phyloP scores from a whole-genome alignment of 306 rosid species.

The Corylus americana region DNA sequence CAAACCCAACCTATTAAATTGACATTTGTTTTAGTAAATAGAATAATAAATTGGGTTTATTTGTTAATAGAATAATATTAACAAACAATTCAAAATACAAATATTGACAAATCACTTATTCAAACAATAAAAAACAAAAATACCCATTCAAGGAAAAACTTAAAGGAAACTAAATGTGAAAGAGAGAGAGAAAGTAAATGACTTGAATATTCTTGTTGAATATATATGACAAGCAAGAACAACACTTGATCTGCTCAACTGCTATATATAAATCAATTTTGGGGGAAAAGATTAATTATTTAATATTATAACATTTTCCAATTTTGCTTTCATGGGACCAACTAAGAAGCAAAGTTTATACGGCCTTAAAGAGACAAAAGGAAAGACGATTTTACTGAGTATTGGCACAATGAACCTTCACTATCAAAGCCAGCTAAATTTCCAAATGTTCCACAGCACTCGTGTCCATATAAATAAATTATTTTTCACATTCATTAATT shows the following conservation, averaged over 20 bases:
- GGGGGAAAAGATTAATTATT: neutral
- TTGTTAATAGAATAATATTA: too few relatives aligned
- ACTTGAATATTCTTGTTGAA: neutral
- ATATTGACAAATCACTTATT: too few relatives aligned
- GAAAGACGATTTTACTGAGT: neutral
- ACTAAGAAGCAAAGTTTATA: neutral
- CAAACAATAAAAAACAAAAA: too few relatives aligned
- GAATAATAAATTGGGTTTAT: too few relatives aligned
- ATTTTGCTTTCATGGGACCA: neutral
- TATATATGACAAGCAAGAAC: neutral
- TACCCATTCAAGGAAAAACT: too few relatives aligned
- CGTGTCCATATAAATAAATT: neutral
- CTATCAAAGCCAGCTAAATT: conserved; percentile 6
- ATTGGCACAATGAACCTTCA: neutral
- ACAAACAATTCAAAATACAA: too few relatives aligned
- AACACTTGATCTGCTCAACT: neutral
- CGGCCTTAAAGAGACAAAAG: neutral
- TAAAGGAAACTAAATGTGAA: too few relatives aligned
- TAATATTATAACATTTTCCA: neutral
- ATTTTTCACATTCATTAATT: too few relatives aligned
- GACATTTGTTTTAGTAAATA: too few relatives aligned
- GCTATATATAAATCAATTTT: neutral
- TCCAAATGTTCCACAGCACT: neutral
- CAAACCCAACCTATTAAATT: neutral
- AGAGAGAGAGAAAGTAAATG: neutral